Base-by-base conservation (phyloP, 2,329 filamentous ascomycete species). In the Fusarium tricinctum region DNA sequence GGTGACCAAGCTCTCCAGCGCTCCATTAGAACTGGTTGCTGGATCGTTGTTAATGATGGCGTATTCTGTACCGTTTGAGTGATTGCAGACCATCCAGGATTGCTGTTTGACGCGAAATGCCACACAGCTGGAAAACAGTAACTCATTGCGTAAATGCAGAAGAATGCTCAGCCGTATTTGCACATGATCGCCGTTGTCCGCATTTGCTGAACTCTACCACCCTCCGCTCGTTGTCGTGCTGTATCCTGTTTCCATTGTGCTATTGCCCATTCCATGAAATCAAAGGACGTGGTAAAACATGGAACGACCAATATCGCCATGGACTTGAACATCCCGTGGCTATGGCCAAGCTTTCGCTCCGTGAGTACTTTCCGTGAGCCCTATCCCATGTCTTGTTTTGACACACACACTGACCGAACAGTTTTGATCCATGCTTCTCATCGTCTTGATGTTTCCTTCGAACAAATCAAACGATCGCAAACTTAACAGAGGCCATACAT, bases 291-390 rank as follows among this genome's bases (percentile, higher is more conserved):
- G 43, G 35, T 14, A 14, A 33, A 48, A 28, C 20, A 23, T 15
- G 6, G 8, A 42, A 32, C 33, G 32, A 33, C 38, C 38, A 32
- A 38, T 44, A 20, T 20, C 46, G 33, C 39, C 23, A 33, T 23
- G 22, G 15, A 17, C 13, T 28, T 3, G 12, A 17, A 33, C 15
- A 33, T 44, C n/a, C 39, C 33, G 26, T 35, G 46, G 35, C 12
- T 22, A 40, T 19, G 15, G n/a, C 59, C 28, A 47, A 23, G 22
- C n/a, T 19, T 30, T 32, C 22, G 8, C 23, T 33, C 42, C 23
- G 47, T 14, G 17, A 50, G 30, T 33, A 23, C 30, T 51, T 33
- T 40, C 46, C 19, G 30, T 30, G 14, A 57, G 43, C 28, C 42
- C 13, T n/a, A 15, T 23, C 19, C 35, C 4, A 22, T 20, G 28